Conservation (phyloP, 305 asterid species). For the Solanum hybrid region DNA sequence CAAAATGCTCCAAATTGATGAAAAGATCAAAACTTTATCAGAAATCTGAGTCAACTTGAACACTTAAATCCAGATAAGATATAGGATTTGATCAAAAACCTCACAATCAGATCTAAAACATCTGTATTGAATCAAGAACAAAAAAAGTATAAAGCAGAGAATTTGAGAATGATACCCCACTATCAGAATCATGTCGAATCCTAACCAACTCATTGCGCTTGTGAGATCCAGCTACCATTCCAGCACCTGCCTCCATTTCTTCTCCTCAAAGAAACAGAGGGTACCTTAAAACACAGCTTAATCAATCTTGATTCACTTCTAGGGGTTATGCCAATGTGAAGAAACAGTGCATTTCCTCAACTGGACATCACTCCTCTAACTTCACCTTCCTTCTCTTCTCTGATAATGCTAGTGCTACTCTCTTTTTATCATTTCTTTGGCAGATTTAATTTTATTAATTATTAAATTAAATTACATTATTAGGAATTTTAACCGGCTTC, state of each 20-base stretch:
- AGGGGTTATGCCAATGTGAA: background rate
- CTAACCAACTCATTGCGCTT: slow-evolving; percentile 66
- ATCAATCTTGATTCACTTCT: background rate
- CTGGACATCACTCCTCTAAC: background rate
- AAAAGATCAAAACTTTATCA: background rate
- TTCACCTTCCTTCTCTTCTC: background rate
- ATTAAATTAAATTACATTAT: background rate
- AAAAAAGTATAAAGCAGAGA: background rate
- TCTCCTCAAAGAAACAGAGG: slow-evolving; percentile 1
- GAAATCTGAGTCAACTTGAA: background rate
- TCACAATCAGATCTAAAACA: background rate
- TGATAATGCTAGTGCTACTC: background rate
- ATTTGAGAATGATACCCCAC: slow-evolving; percentile 29
- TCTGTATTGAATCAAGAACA: background rate
- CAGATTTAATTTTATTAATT: background rate
- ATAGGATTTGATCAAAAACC: background rate
- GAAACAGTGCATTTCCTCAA: background rate
- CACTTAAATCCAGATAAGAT: background rate
- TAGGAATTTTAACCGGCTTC: background rate
- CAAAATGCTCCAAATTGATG: background rate
- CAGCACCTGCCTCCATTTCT: slow-evolving; percentile 68
- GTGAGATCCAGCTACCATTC: slow-evolving; percentile 90
- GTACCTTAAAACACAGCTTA: background rate
- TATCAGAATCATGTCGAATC: slow-evolving; percentile 57
- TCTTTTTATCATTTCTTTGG: background rate